Evolutionary conservation across 2,329 filamentous ascomycete genomes (phyloP).

Genomic region (Ascochyta koolunga): DNA sequence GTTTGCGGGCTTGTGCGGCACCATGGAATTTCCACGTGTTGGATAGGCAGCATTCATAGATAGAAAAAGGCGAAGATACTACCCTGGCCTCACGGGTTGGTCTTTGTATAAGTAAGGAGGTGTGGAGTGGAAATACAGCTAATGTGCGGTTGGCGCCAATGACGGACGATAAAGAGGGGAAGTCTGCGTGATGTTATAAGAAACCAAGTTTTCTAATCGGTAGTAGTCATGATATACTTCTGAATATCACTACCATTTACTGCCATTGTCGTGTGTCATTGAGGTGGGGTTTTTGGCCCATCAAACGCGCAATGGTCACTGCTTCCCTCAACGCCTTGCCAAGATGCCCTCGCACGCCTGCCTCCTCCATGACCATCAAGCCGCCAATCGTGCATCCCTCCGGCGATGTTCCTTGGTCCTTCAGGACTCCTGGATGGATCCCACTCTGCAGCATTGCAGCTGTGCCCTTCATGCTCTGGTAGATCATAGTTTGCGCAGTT

Average conservation of each 20-base stretch:
- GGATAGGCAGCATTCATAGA: too few relatives aligned
- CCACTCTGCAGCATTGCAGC: conserved; percentile 40
- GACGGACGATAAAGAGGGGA: too few relatives aligned
- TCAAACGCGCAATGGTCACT: conserved; percentile 54
- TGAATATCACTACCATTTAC: not conserved
- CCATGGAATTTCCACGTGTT: too few relatives aligned
- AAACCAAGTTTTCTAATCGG: too few relatives aligned
- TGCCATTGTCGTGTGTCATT: conserved; percentile 49
- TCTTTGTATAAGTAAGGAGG: too few relatives aligned
- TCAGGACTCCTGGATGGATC: conserved; percentile 34
- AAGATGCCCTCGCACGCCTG: conserved; percentile 33
- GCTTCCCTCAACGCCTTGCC: conserved; percentile 54
- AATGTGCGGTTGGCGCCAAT: too few relatives aligned
- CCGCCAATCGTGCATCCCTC: conserved; percentile 45
- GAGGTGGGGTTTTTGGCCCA: conserved; percentile 49
- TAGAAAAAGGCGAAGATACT: too few relatives aligned
- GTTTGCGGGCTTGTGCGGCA: too few relatives aligned
- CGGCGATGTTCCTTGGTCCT: conserved; percentile 38
- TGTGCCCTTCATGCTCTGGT: conserved; percentile 41
- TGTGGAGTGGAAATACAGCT: too few relatives aligned
- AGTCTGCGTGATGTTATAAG: too few relatives aligned
- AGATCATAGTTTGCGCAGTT: conserved; percentile 37
- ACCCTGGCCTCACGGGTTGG: too few relatives aligned
- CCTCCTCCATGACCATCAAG: conserved; percentile 43
- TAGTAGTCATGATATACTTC: too few relatives aligned